Evolutionary conservation across 495 filamentous ascomycete genomes (phyloP).

Genomic region (Tetracladium setigerum): DNA sequence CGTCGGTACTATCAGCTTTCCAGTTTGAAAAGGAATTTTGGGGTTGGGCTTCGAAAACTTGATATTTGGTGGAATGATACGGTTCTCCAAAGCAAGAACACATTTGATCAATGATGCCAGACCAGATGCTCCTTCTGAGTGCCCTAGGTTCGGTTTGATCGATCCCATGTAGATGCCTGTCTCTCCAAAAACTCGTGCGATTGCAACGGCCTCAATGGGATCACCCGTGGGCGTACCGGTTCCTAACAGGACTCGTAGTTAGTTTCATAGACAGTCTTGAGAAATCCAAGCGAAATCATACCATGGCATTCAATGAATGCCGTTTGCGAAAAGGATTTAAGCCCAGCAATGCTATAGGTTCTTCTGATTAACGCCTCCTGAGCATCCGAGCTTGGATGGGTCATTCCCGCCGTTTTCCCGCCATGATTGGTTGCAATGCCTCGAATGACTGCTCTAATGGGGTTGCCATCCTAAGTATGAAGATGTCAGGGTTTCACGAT

Average conservation of each 20-base stretch:
- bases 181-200: conserved; percentile 36
- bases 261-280: too few relatives aligned
- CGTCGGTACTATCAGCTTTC: neutral
- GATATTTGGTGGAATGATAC: conserved; percentile 36
- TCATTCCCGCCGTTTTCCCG: conserved; percentile 43
- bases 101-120: conserved; percentile 50
- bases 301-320: neutral
- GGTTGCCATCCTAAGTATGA: conserved; percentile 45
- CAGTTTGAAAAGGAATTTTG: conserved; percentile 13
- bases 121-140: conserved; percentile 48
- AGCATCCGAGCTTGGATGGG: conserved; percentile 43
- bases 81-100: conserved; percentile 45
- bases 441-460: conserved; percentile 53
- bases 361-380: conserved; percentile 48
- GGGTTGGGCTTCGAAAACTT: conserved; percentile 1
- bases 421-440: conserved; percentile 51
- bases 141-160: conserved; percentile 53
- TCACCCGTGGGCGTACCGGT: conserved; percentile 50
- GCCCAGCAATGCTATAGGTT: conserved; percentile 29
- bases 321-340: conserved; percentile 1
- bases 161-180: conserved; percentile 42
- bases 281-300: too few relatives aligned
- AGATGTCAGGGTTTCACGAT: too few relatives aligned
- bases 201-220: conserved; percentile 50
- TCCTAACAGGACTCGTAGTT: too few relatives aligned